phyloP scores from a whole-genome alignment of 345 rosid species.

The Odontarrhena argentea region DNA sequence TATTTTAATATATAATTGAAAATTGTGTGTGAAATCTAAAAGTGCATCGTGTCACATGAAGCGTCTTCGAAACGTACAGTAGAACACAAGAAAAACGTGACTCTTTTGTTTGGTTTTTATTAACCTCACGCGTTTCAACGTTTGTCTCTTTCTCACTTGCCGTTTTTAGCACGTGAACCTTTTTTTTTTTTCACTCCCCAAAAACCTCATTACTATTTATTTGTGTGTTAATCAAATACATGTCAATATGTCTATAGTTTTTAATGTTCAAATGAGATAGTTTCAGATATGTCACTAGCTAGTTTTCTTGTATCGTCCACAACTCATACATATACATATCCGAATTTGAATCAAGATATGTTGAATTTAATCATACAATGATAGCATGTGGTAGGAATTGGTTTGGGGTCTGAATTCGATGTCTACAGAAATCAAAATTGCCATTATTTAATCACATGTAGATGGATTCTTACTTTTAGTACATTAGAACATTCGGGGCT shows the following conservation, averaged over 20 bases:
- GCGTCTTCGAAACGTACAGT: constrained; percentile 9
- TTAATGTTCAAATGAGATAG: not conserved
- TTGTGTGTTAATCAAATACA: not conserved
- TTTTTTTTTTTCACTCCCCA: not conserved
- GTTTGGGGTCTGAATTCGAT: no score
- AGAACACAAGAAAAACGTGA: constrained; percentile 23
- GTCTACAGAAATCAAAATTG: no score
- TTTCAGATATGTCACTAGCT: not conserved
- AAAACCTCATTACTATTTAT: not conserved
- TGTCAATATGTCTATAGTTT: not conserved
- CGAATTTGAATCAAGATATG: no score
- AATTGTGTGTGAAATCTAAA: constrained; percentile 8
- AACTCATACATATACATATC: no score
- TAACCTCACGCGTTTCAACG: constrained; percentile 3
- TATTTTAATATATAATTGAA: no score
- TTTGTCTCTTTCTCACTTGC: constrained; percentile 14
- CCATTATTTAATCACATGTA: no score
- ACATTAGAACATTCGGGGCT: no score
- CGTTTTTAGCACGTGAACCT: constrained; percentile 19
- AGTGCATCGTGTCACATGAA: constrained; percentile 22
- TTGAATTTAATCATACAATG: no score
- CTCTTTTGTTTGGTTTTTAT: not conserved
- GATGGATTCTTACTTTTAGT: no score
- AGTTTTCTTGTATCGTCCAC: no score
- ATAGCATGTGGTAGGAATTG: no score